These are phyloP conservation scores for Phytophthora pistaciae DNA, from an alignment of 352 stramenopile genomes.

Conservation along the genomic window DNA sequence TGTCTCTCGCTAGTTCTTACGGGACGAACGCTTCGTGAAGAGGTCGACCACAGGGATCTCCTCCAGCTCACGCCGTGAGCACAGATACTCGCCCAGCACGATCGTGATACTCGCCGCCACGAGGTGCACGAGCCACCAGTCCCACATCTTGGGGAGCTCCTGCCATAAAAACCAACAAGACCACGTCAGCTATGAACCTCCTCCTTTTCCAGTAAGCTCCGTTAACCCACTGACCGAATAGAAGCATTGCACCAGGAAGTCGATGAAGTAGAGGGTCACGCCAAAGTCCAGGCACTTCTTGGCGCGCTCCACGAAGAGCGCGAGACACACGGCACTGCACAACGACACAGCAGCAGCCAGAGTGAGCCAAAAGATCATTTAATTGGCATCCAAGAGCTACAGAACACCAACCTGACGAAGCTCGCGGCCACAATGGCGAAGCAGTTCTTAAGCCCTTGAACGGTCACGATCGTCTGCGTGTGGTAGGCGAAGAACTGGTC, in stretches of 20 bases:
- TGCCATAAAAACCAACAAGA: slow-evolving; percentile 26
- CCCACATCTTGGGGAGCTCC: slow-evolving; percentile 87
- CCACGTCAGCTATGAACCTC: not conserved
- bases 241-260: slow-evolving; percentile 83
- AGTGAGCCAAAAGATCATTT: slow-evolving; percentile 11
- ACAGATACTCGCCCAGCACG: slow-evolving; percentile 90
- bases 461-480: slow-evolving; percentile 74
- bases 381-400: not conserved
- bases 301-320: slow-evolving; percentile 86
- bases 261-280: slow-evolving; percentile 90
- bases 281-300: slow-evolving; percentile 94
- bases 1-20: slow-evolving; percentile 40
- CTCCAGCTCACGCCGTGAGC: slow-evolving; percentile 85
- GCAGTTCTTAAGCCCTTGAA: slow-evolving; percentile 87
- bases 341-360: not conserved
- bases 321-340: slow-evolving; percentile 73
- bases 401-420: slow-evolving; percentile 48
- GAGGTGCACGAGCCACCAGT: slow-evolving; percentile 89
- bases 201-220: not conserved
- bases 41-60: slow-evolving; percentile 92
- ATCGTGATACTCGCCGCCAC: slow-evolving; percentile 79
- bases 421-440: slow-evolving; percentile 71
- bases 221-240: slow-evolving; percentile 65
- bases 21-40: slow-evolving; percentile 70
- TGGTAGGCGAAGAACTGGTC: slow-evolving; percentile 90